Base-by-base conservation (phyloP, 2,329 filamentous ascomycete species). In the Aspergillus fumigatiaffinis region DNA sequence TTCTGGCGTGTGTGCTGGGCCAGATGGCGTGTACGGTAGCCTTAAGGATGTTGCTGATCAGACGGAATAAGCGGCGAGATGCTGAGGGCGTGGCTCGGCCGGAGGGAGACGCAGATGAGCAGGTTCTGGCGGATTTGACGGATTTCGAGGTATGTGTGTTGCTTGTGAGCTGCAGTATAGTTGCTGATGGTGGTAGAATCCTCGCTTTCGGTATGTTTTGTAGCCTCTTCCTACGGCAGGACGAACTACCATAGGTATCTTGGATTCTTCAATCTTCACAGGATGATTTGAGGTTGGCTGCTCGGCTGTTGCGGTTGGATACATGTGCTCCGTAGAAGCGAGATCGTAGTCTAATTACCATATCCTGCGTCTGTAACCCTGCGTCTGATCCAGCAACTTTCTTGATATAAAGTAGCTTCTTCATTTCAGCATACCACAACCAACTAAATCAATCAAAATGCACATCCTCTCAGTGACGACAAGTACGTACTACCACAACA, bases 1-100 rank as follows among this genome's bases (percentile, higher is more conserved):
- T 80, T 17, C 65, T 84, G 3, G 76, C 74, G 8, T 69, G 66
- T 29, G 59, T 62, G 6, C 50, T 63, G 20, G 56, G 56, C 6
- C 67, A 69, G 51, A 58, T 62, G 6, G 59, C 35, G 4, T 54
- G 67, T 23, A 62, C 68, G 14, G 44, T 65, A 3, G 52, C 47
- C 3, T 53, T 70, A 42, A 58, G 68, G 1, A 7, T 62, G 1
- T 23, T 69, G 3, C 28, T 69, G 28, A 38, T 53, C 12, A 23
- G 56, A 20, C 55, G 66, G 42, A 71, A 70, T 35, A 63, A 58
- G 12, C 47, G 23, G 42, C 52, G 64, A 55, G 67, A 66, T 44
- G 52, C 35, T 1, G 57, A 48, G n/a, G 54, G 26, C 21, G 51
- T 32, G 2, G 54, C 46, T 7, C 29, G 46, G 20, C 10, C 14